Evolutionary conservation across 176 grass and related monocot genomes (phyloP), one percentile per base, ranked within the genome.

Genomic region (Aegilops sharonensis): DNA sequence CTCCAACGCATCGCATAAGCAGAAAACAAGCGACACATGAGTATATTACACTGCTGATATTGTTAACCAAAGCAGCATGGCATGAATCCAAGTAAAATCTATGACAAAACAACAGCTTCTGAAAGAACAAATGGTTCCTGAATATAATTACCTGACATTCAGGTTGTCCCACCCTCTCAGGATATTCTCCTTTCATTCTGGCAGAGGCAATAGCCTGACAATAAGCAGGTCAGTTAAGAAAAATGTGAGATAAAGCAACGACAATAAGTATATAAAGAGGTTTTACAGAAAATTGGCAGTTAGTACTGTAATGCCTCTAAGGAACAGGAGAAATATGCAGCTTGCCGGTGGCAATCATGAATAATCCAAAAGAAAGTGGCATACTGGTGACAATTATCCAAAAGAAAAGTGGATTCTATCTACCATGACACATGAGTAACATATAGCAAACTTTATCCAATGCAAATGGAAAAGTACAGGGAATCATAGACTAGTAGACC

Each of bases 161-260:
- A 61, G 94, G 89, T 81, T 99, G 94, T 80, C 97, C 97, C 68
- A 85, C 80, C 86, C 97, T 94, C 93, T 99, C 97, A 78, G 97
- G 97, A 93, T 97, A 99, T 90, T 93, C 97, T 75, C 94, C 97
- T 81, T 94, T 97, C 42, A 99, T 92, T 88, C 94, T 99, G 80
- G 97, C 94, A 92, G 97, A 90, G 84, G 94, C 97, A 94, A 99
- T 99, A 89, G 90, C 94, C 97, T 99, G 89, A 76, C 84, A 93
- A 85, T 86, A 78, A 83, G 84, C 60, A 87, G 71, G 78, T 88
- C 57, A 88, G 54, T 88, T 88, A 82, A 85, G 25, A 73, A 75
- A 84, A 85, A 71, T 30, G 88, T 85, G 34, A 71, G 34, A 82
- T 82, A 79, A 81, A 78, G 64, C 75, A 65, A 65, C 5, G 83